Conservation (phyloP, 768 basidiomycete genomes). For the Collybiopsis confluens region DNA sequence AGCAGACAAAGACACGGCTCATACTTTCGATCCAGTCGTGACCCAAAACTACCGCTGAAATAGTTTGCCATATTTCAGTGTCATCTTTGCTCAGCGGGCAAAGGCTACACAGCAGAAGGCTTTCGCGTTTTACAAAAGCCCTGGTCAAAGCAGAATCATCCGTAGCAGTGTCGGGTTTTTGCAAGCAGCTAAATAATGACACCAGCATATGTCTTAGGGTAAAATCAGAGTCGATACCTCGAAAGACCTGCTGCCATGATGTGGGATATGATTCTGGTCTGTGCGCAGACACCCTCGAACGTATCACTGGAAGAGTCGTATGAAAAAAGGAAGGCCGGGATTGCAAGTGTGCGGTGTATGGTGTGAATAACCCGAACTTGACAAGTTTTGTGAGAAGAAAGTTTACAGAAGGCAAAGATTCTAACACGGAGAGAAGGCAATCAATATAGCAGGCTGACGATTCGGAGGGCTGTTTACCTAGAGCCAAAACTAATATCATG, state of each 20-base stretch:
- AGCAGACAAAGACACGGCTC: slow-evolving; percentile 64
- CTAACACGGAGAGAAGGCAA: slow-evolving; percentile 21
- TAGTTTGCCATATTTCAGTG: slow-evolving; percentile 48
- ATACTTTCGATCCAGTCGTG: slow-evolving; percentile 58
- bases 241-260: slow-evolving; percentile 46
- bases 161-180: slow-evolving; percentile 22
- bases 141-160: slow-evolving; percentile 30
- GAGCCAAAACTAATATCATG: slow-evolving; percentile 32
- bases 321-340: slow-evolving; percentile 73
- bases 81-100: slow-evolving; percentile 43
- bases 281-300: slow-evolving; percentile 27
- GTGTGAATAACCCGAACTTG: slow-evolving; percentile 62
- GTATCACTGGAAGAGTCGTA: slow-evolving; percentile 45
- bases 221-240: slow-evolving; percentile 43
- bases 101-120: slow-evolving; percentile 50
- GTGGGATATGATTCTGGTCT: slow-evolving; percentile 34
- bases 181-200: slow-evolving; percentile 54
- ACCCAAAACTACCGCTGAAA: slow-evolving; percentile 43
- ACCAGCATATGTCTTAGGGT: slow-evolving; percentile 53
- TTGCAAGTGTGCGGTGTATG: slow-evolving; percentile 40
- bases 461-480: slow-evolving; percentile 35
- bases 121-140: slow-evolving; percentile 49
- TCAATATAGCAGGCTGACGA: background rate
- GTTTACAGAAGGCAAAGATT: slow-evolving; percentile 36
- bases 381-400: slow-evolving; percentile 65